Base-by-base conservation (phyloP, 2,329 filamentous ascomycete genomes). In the Phaeosphaeriaceae sp. region DNA sequence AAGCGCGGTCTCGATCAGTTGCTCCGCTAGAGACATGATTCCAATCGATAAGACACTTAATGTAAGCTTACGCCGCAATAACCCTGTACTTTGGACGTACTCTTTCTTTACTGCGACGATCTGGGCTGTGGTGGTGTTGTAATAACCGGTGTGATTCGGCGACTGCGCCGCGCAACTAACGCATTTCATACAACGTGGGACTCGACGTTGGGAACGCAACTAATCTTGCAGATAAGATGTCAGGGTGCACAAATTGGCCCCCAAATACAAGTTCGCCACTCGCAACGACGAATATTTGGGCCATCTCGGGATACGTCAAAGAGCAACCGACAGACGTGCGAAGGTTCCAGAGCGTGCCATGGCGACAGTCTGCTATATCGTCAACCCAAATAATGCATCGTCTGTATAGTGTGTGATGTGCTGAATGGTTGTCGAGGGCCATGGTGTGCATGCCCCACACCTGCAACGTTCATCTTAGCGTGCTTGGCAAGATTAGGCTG, bases 211-310 rank as follows among this genome's bases (percentile, higher is more conserved):
- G 42, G 19, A 27, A 11, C 3, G 15, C 21, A 48, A 9, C 13
- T 25, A 48, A 27, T 22, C 45, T 10, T 27, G 45, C 21, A 48
- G 21, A 48, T 48, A 27, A 48, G 21, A 48, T 36, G 21, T 36
- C 27, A 36, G 48, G 19, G 48, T 27, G 27, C 27, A 27, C 25
- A 49, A 27, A 20, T 36, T 49, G 25, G 42, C 19, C 15, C 25
- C 48, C 27, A 49, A 49, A 49, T 36, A 49, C 40, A 49, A 22
- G n/a, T 36, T 33, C 48, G 48, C 48, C 27, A 49, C 27, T 2
- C 25, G 47, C 47, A 20, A 9, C 11, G 24, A 33, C 47, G 47
- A 33, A 48, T 48, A 19, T 10, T n/a, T n/a, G 27, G 47, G n/a
- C 25, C 9, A 5, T 27, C 25, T 27, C 27, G 5, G 47, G 48